Evolutionary conservation across 2,329 filamentous ascomycete species (phyloP).

Genomic region (Fusarium sp.): DNA sequence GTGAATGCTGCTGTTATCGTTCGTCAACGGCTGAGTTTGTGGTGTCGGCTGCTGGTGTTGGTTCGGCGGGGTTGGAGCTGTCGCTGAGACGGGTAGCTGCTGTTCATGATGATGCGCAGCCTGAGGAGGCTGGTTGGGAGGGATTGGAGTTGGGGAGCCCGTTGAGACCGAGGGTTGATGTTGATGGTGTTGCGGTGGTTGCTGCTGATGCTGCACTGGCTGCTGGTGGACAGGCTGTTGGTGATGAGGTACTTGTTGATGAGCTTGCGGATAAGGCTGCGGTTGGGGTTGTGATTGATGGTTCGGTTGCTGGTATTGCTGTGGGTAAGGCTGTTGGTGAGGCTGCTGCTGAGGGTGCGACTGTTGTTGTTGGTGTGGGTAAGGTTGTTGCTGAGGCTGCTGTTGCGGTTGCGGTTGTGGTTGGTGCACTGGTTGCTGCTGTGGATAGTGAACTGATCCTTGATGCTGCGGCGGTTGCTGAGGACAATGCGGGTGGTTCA

Average conservation of each 20-base stretch:
- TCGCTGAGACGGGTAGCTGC: not conserved
- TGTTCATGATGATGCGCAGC: not conserved
- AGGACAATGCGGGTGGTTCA: constrained; percentile 8
- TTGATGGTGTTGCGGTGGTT: constrained; percentile 2
- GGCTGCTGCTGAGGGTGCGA: not conserved
- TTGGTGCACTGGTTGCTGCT: not conserved
- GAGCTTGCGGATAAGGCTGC: not conserved
- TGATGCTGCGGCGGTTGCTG: constrained; percentile 12
- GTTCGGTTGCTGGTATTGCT: not conserved
- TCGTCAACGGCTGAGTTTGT: constrained; percentile 16
- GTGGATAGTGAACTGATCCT: not conserved
- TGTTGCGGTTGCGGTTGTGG: not conserved
- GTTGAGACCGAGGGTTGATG: constrained; percentile 1
- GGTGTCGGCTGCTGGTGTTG: not conserved
- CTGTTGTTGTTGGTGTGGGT: not conserved
- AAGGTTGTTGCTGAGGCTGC: constrained; percentile 3
- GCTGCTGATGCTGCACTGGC: constrained; percentile 2
- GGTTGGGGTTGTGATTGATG: not conserved
- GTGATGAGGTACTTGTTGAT: not conserved
- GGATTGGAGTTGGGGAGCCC: not conserved
- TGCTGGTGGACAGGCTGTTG: constrained; percentile 3
- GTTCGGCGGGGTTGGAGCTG: not conserved
- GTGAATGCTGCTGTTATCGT: constrained; percentile 15
- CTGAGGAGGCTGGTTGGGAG: not conserved
- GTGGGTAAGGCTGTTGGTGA: constrained; percentile 2